phyloP scores from a whole-genome alignment of 306 rosid genomes.

The Lagenaria siceraria region DNA sequence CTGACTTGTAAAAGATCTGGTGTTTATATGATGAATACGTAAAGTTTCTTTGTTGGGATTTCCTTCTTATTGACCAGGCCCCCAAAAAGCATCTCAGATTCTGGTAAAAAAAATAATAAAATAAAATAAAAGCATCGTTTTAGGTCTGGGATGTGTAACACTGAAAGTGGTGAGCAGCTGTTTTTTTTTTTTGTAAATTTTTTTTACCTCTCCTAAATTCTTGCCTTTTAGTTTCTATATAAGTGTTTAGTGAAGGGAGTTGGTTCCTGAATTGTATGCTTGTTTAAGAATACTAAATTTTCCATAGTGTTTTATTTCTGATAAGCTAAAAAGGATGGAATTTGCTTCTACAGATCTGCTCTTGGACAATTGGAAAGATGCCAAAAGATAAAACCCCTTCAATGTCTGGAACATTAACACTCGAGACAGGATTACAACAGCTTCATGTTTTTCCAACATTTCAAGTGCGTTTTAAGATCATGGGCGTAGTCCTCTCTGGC shows the following conservation, averaged over 20 bases:
- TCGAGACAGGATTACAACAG: slow-evolving; percentile 66
- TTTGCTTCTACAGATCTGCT: slow-evolving; percentile 51
- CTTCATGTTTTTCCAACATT: slow-evolving; percentile 81
- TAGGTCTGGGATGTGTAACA: background rate
- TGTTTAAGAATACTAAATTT: background rate
- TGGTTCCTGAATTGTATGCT: background rate
- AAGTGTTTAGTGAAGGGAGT: background rate
- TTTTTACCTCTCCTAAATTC: background rate
- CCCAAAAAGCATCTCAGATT: too few species aligned
- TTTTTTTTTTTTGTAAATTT: background rate
- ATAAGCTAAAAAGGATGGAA: background rate
- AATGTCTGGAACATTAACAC: slow-evolving; percentile 76
- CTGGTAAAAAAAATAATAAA: too few species aligned
- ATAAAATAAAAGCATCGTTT: background rate
- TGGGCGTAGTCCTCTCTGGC: slow-evolving; percentile 88
- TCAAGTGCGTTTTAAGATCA: slow-evolving; percentile 64
- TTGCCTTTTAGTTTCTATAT: background rate
- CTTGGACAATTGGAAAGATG: slow-evolving; percentile 75
- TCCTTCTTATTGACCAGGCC: background rate
- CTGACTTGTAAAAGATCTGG: background rate
- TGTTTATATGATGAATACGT: background rate
- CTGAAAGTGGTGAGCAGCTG: background rate
- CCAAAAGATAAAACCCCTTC: slow-evolving; percentile 88
- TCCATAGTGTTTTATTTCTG: background rate
- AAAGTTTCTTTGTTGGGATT: background rate